A percentile compares a stretch with the other conserved stretches of the same genome.
phyloP scores from a whole-genome alignment of 23 red algal genomes.

The Cyanidiococcus yangmingshanensis region DNA sequence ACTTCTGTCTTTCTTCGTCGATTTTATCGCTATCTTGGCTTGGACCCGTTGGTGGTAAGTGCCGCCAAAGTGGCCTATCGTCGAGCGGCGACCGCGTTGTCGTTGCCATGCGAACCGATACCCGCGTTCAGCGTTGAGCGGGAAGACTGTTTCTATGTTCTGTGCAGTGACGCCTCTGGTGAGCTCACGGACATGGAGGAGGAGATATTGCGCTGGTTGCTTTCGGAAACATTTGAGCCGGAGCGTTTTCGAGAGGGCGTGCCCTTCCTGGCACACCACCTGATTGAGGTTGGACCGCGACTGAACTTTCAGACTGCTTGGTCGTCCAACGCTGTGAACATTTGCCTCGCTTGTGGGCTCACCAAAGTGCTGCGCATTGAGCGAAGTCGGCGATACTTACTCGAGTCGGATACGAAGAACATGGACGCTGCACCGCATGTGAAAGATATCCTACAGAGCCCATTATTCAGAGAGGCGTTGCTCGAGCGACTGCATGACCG shows the following conservation, averaged over 20 bases:
- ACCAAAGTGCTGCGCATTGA: conserved; percentile 40
- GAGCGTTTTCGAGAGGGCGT: conserved; percentile 8
- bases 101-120: background rate
- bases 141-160: conserved; percentile 42
- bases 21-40: conserved; percentile 15
- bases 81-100: background rate
- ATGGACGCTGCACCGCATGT: background rate
- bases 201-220: conserved; percentile 43
- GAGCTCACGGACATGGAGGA: background rate
- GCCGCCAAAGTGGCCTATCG: background rate
- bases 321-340: conserved; percentile 76
- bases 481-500: conserved; percentile 45
- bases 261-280: background rate
- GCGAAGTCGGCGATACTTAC: conserved; percentile 54
- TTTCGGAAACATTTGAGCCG: conserved; percentile 64
- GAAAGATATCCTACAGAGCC: background rate
- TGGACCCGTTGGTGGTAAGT: background rate
- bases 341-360: conserved; percentile 72
- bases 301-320: conserved; percentile 99
- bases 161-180: background rate
- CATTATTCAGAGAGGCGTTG: conserved; percentile 18
- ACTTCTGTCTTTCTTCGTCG: background rate
- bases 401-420: background rate
- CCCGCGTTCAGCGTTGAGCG: conserved; percentile 8
- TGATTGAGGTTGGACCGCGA: conserved; percentile 78